These are phyloP conservation scores for Dothistroma pini DNA, from an alignment of 2,329 filamentous ascomycete species.

Conservation along the genomic window DNA sequence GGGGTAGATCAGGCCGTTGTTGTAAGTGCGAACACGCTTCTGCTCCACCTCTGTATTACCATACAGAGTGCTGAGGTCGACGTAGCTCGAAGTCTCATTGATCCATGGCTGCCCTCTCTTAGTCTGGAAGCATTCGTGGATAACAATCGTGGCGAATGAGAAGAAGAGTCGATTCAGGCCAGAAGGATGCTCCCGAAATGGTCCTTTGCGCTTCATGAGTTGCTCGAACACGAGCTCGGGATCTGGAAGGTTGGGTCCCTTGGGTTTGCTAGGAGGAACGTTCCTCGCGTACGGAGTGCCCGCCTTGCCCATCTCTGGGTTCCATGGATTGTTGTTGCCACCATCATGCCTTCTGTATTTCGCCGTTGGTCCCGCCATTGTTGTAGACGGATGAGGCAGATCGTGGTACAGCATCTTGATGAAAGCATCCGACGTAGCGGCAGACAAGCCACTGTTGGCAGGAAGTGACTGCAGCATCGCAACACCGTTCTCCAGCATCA, in stretches of 20 bases:
- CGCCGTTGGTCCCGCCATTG: constrained; percentile 45
- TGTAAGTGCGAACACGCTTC: constrained; percentile 42
- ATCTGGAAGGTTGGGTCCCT: constrained; percentile 50
- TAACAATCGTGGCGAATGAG: constrained; percentile 48
- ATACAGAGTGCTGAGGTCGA: constrained; percentile 48
- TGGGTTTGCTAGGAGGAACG: constrained; percentile 46
- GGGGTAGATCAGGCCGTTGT: constrained; percentile 42
- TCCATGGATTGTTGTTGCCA: constrained; percentile 47
- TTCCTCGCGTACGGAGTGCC: constrained; percentile 46
- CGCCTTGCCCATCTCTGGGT: constrained; percentile 52
- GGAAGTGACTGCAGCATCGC: constrained; percentile 52
- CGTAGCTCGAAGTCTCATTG: constrained; percentile 47
- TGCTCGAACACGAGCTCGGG: constrained; percentile 48
- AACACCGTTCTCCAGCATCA: constrained; percentile 51
- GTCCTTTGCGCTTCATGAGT: constrained; percentile 40
- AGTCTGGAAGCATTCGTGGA: constrained; percentile 49
- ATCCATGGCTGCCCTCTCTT: constrained; percentile 40
- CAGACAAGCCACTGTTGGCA: constrained; percentile 47
- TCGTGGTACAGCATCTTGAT: constrained; percentile 53
- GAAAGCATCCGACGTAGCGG: constrained; percentile 49
- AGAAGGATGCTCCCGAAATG: constrained; percentile 44
- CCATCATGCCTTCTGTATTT: constrained; percentile 47
- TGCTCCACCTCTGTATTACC: constrained; percentile 45
- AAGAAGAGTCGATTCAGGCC: constrained; percentile 47
- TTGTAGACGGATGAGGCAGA: constrained; percentile 50